Evolutionary conservation across 2,329 filamentous ascomycete genomes (phyloP), one percentile per base, ranked within the genome.

Genomic region (Celoporthe dispersa): DNA sequence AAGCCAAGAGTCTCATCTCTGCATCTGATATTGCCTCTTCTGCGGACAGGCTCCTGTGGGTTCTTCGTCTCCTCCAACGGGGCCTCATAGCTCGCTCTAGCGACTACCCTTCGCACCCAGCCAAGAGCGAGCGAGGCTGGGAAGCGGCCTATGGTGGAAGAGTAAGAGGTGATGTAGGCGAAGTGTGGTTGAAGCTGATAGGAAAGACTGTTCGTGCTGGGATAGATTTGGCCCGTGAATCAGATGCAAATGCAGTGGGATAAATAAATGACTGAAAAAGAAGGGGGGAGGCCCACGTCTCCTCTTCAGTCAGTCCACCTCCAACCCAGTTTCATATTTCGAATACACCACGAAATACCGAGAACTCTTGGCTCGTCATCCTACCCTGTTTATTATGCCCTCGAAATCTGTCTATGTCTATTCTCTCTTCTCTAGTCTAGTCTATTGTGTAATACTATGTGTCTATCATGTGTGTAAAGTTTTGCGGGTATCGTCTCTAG

Each of bases 401-500:
- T 41, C 5, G 3, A 41, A 16, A 9, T 48, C 41, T 41, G 7
- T 51, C 16, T 39, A 28, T 53, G 22, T 68, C 11, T 53, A 16
- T n/a, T 55, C 22, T 16, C 25, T 8, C 25, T 16, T 31, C 53
- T 57, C 14, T 57, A 28, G 31, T 62, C 16, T 48, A 25, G 1
- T 65, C 53, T 70, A 48, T 51, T 59, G 51, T 67, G 31, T 60
- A 33, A 64, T 48, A 11, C 8, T 48, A 7, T 51, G 35, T 60
- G 41, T 69, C 69, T 70, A 68, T 61, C 19, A 1, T n/a, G n/a
- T 48, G 7, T 48, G 11, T 48, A 22, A 48, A 31, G 14, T 48
- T 12, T 68, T 53, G 33, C 39, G 63, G 62, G 63, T 71, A 66
- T 69, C 39, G 51, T 69, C 25, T 71, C 69, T 69, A 69, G 35